These are phyloP conservation scores for Yamadazyma dendronema DNA, from an alignment of 1,139 yeast species.

Conservation along the genomic window DNA sequence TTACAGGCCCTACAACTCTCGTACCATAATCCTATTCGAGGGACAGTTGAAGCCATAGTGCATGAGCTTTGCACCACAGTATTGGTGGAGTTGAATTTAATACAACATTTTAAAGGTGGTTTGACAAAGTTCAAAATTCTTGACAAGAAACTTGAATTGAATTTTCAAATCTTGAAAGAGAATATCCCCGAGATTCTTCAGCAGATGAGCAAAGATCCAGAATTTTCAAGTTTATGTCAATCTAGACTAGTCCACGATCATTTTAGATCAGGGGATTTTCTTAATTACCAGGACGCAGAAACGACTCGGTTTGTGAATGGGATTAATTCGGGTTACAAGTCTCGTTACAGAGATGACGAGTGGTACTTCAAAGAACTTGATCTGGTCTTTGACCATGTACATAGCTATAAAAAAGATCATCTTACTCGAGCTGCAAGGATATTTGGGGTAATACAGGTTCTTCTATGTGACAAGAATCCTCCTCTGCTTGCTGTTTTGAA, in stretches of 20 bases:
- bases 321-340: constrained; percentile 6
- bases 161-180: neutral
- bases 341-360: neutral
- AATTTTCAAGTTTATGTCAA: constrained; percentile 18
- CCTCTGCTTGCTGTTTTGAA: constrained; percentile 10
- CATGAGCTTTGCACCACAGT: constrained; percentile 19
- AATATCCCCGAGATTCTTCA: constrained; percentile 14
- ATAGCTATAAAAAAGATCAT: too few relatives aligned
- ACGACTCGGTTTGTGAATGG: constrained; percentile 7
- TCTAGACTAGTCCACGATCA: constrained; percentile 23
- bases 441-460: constrained; percentile 2
- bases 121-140: constrained; percentile 8
- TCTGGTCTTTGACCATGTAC: neutral
- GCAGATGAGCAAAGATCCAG: constrained; percentile 13
- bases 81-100: constrained; percentile 26
- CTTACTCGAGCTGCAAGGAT: constrained; percentile 4
- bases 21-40: constrained; percentile 13
- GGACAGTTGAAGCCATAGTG: constrained; percentile 9
- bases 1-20: neutral
- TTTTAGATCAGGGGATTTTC: constrained; percentile 32
- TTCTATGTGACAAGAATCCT: constrained; percentile 7
- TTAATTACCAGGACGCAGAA: constrained; percentile 28
- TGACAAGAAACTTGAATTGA: constrained; percentile 2
- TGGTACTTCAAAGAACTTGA: neutral
- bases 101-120: constrained; percentile 16